Base-by-base conservation (phyloP, 83 land plant species). In the Picea abies region DNA sequence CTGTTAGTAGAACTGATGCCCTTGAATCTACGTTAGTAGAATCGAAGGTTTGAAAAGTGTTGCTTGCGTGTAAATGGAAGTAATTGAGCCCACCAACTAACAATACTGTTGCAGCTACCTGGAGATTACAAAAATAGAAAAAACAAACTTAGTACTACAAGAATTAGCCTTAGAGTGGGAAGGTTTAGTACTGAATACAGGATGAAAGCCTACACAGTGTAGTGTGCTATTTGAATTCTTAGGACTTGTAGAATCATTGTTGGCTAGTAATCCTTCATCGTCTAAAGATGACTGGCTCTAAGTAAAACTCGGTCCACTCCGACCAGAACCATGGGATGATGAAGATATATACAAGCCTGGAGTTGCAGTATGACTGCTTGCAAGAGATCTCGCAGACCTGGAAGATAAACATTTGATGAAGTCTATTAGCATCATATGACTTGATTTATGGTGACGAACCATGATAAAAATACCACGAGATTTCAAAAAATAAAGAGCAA, bases 301-400 rank as follows among this genome's bases (percentile, higher is more conserved):
- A 0, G 8, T 16, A 47, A 49, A 19, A 63, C 80, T 61, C 7
- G 80, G 80, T 2, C 64, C n/a, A 0, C 80, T 78, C 29, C 22
- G 32, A 60, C 39, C 20, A 78, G 63, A 78, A 1, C 41, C 44
- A 1, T n/a, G 60, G 7, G 39, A 58, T 47, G 64, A 85, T 26
- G 69, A 44, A 22, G 66, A 4, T 32, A 80, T 11, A 80, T 81
- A 85, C 29, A 83, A 87, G 11, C 88, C 87, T 0, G 62, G 49
- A n/a, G 86, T 37, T 23, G 94, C 88, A 6, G 84, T 86, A 14
- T 84, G 84, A 71, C 90, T 88, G 49, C 66, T 81, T 75, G 90
- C 80, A 23, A 92, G 78, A 72, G 90, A 92, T 80, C 94, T 85
- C 35, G n/a, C n/a, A 63, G 92, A 92, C 84, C 94, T 92, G 85